Conservation (phyloP, 306 rosid species). For the Cucumis hystrix region DNA sequence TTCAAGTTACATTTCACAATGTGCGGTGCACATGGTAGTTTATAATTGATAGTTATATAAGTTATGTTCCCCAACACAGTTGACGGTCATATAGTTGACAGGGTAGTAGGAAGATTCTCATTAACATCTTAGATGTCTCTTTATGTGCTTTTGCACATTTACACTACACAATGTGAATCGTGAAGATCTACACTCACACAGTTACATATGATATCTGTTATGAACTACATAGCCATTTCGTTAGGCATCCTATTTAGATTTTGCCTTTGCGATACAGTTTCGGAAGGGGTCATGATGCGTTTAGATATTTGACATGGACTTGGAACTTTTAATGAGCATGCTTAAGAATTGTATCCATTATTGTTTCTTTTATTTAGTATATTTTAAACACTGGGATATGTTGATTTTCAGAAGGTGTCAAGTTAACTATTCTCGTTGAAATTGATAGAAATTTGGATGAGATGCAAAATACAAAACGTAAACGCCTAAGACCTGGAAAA, state of each 20-base stretch:
- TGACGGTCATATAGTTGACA: background rate
- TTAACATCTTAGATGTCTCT: background rate
- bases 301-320: background rate
- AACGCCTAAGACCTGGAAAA: slow-evolving; percentile 65
- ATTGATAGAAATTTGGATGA: slow-evolving; percentile 47
- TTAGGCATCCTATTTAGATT: background rate
- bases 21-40: background rate
- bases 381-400: background rate
- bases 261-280: background rate
- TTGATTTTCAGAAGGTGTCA: slow-evolving; percentile 2
- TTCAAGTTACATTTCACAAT: background rate
- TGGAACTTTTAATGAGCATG: background rate
- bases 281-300: background rate
- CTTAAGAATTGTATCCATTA: background rate
- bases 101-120: background rate
- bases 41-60: background rate
- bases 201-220: background rate
- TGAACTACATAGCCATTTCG: background rate
- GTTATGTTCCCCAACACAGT: background rate
- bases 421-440: background rate
- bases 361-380: background rate
- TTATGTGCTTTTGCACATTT: background rate
- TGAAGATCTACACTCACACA: background rate
- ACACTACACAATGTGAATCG: background rate
- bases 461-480: slow-evolving; percentile 35